A percentile compares a stretch with the other conserved stretches of the same genome.
Conservation (phyloP, 768 basidiomycete species). For the Xerocomus spinulosus region DNA sequence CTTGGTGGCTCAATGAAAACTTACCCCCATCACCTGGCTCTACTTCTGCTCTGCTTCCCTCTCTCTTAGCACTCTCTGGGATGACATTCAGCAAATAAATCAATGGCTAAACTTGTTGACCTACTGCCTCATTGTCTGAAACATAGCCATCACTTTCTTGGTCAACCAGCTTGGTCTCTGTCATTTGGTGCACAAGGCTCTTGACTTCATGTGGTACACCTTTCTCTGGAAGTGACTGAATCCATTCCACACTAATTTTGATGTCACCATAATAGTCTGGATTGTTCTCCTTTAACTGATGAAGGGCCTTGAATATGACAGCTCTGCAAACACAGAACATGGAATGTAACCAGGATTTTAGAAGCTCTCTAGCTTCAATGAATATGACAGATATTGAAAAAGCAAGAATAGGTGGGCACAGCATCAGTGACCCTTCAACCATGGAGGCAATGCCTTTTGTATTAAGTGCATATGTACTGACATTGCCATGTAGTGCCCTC, state of each 20-base stretch:
- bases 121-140: not conserved
- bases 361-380: constrained; percentile 27
- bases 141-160: constrained; percentile 21
- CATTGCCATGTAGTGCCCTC: constrained; percentile 33
- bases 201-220: constrained; percentile 32
- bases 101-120: too few relatives aligned
- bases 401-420: constrained; percentile 27
- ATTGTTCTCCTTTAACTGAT: constrained; percentile 37
- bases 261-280: constrained; percentile 28
- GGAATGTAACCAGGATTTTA: constrained; percentile 23
- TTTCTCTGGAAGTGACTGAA: constrained; percentile 30
- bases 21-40: too few relatives aligned
- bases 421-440: constrained; percentile 34
- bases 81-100: too few relatives aligned
- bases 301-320: constrained; percentile 27
- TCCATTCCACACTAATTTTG: constrained; percentile 12
- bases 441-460: constrained; percentile 26
- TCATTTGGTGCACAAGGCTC: constrained; percentile 22
- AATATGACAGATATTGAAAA: constrained; percentile 34
- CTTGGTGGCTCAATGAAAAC: too few relatives aligned
- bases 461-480: constrained; percentile 31
- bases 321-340: constrained; percentile 33
- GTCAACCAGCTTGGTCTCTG: constrained; percentile 34
- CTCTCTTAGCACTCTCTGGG: too few relatives aligned
- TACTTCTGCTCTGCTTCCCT: too few relatives aligned